A percentile compares a stretch with the other conserved stretches of the same genome.
Evolutionary conservation across 106 monocot species (phyloP).

Genomic region (Posidonia australis): DNA sequence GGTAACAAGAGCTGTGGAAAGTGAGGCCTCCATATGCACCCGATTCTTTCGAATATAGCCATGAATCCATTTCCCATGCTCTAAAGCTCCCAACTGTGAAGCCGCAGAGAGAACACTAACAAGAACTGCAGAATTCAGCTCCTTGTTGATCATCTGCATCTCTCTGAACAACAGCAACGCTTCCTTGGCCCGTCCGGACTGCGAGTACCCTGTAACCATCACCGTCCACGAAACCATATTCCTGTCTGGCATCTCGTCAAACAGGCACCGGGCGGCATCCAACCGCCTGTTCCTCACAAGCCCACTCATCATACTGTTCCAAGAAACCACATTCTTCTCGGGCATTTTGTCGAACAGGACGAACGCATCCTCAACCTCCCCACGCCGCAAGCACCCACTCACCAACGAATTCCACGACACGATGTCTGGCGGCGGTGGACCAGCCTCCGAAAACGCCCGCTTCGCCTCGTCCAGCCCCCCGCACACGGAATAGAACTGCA

Average conservation of each 20-base stretch:
- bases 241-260: conserved; percentile 17
- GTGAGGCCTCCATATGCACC: conserved; percentile 1
- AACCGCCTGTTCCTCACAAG: conserved; percentile 7
- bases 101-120: conserved; percentile 17
- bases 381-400: conserved; percentile 3
- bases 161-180: conserved; percentile 18
- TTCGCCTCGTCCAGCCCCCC: conserved; percentile 6
- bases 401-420: conserved; percentile 20
- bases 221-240: conserved; percentile 20
- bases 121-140: conserved; percentile 5
- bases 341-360: conserved; percentile 26
- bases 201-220: conserved; percentile 17
- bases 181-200: conserved; percentile 9
- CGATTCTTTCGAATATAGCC: conserved; percentile 7
- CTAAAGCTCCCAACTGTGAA: conserved; percentile 19
- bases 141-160: conserved; percentile 6
- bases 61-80: conserved; percentile 29
- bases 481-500: conserved; percentile 7
- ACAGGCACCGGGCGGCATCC: conserved; percentile 12
- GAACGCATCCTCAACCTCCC: conserved; percentile 10
- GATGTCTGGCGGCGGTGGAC: background rate
- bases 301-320: conserved; percentile 22
- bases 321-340: conserved; percentile 19
- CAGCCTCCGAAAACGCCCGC: conserved; percentile 3
- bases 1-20: conserved; percentile 15